Evolutionary conservation across 179 eudicot species (phyloP), one percentile per base, ranked within the genome.

Genomic region (Nepenthes alata): DNA sequence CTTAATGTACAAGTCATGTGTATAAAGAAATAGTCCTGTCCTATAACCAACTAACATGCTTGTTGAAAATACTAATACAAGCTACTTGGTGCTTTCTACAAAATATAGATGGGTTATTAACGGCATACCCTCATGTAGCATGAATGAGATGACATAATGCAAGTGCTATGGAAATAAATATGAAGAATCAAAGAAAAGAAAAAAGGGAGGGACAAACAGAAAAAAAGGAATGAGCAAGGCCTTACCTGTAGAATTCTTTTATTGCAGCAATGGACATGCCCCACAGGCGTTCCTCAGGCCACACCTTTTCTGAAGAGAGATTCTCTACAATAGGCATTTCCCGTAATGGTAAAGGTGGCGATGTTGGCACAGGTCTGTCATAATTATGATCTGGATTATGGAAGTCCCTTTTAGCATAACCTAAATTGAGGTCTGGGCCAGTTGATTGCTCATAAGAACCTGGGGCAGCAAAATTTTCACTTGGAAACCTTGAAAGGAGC

Each of bases 161-260:
- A 41, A 41, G 8, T 7, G 8, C 6, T 7, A 41, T 41, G 45
- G 45, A 1, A 41, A 41, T 41, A 41, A 4, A 4, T 41, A 4
- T 4, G 45, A 41, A 41, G 25, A 25, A 25, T 25, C 25, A 25
- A 25, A 25, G 25, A 25, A 25, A 25, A 25, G 25, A 25, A 25
- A 25, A 25, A 25, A 25, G 25, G 25, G 25, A 25, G 25, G 25
- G 25, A 41, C 8, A 7, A 4, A 41, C 8, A 41, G 6, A 41
- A 41, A 7, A 41, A 4, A 41, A 41, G 8, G 6, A 41, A 41
- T 4, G 45, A 4, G 45, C 8, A 41, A 41, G 45, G 45, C 8
- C 8, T 41, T 65, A 88, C 98, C 98, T 91, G 82, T 88, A 91
- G 59, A 67, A 91, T 73, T 91, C 98, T 73, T 76, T 82, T 50